phyloP scores from a whole-genome alignment of 164 flowering plant genomes.

The Nelumbo lutea region DNA sequence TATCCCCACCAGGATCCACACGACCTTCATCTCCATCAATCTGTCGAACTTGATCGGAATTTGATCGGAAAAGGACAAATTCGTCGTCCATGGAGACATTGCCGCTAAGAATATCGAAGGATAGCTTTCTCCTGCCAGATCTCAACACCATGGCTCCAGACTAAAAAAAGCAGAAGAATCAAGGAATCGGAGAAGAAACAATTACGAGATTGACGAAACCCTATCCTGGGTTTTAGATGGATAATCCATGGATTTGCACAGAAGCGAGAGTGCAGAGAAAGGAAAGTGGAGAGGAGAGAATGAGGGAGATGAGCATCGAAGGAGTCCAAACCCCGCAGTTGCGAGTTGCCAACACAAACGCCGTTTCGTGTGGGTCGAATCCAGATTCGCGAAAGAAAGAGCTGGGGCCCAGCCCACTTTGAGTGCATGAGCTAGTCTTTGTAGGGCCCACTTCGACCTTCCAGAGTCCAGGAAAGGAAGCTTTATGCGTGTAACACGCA shows the following conservation, averaged over 20 bases:
- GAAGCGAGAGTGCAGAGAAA: neutral
- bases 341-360: too few relatives aligned
- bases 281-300: neutral
- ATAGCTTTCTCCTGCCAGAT: constrained; percentile 45
- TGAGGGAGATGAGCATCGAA: too few relatives aligned
- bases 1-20: neutral
- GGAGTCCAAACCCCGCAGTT: too few relatives aligned
- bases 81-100: constrained; percentile 14
- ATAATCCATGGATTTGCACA: neutral
- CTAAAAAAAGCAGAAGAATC: neutral
- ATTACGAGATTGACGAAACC: neutral
- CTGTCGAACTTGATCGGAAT: constrained; percentile 28
- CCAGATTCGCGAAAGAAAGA: too few relatives aligned
- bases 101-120: constrained; percentile 50
- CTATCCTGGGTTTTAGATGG: too few relatives aligned
- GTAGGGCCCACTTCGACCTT: too few relatives aligned
- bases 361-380: too few relatives aligned
- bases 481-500: too few relatives aligned
- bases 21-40: neutral
- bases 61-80: constrained; percentile 18
- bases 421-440: too few relatives aligned
- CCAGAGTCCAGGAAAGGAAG: too few relatives aligned
- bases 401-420: too few relatives aligned
- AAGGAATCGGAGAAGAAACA: neutral
- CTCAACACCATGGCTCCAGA: constrained; percentile 35